phyloP scores from a whole-genome alignment of 352 stramenopile genomes.

The Phytopythium ostracodes region DNA sequence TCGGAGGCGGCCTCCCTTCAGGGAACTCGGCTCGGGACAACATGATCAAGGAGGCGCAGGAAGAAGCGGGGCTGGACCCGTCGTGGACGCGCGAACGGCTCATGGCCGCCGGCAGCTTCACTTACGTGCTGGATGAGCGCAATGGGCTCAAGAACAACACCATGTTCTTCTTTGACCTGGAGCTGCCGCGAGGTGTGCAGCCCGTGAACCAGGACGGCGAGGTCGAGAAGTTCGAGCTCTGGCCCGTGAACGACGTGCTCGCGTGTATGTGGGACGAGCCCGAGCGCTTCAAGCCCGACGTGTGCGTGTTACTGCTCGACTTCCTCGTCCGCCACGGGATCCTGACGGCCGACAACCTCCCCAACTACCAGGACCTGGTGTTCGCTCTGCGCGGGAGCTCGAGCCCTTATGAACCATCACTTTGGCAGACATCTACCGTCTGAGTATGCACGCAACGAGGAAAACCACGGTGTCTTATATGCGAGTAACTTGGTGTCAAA shows the following conservation, averaged over 20 bases:
- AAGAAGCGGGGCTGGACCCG: constrained; percentile 50
- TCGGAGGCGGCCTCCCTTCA: constrained; percentile 49
- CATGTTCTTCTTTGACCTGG: constrained; percentile 69
- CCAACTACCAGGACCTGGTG: constrained; percentile 41
- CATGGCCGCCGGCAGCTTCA: constrained; percentile 42
- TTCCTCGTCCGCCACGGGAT: constrained; percentile 63
- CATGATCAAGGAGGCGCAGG: constrained; percentile 68
- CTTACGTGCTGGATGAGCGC: constrained; percentile 49
- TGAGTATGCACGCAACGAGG: background rate
- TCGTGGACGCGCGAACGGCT: constrained; percentile 31
- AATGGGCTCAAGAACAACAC: constrained; percentile 61
- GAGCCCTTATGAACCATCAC: constrained; percentile 22
- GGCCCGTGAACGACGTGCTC: constrained; percentile 34
- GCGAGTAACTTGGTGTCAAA: background rate
- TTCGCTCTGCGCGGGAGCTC: constrained; percentile 19
- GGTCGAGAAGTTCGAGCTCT: constrained; percentile 59
- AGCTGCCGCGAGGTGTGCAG: constrained; percentile 30
- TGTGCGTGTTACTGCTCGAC: constrained; percentile 61
- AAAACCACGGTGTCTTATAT: background rate
- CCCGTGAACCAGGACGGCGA: constrained; percentile 54
- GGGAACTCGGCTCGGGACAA: constrained; percentile 51
- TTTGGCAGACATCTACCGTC: background rate
- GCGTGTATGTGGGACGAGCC: constrained; percentile 33
- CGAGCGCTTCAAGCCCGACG: constrained; percentile 67
- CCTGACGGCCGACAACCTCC: constrained; percentile 52